Conservation (phyloP, 129 eudicot species). For the Silybum marianum region DNA sequence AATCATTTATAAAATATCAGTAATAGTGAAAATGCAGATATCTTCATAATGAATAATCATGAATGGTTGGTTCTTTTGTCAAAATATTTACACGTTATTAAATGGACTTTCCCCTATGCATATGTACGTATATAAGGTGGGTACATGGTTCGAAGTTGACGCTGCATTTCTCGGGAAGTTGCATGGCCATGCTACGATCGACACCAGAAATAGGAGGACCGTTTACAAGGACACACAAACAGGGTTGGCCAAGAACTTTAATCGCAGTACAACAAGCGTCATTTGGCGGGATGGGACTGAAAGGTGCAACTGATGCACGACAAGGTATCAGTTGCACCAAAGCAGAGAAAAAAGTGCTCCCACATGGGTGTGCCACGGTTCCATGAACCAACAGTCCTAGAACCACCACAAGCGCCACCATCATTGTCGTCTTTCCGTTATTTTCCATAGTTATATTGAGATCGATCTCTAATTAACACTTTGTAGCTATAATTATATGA, state of each 20-base stretch:
- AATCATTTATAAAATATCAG: not conserved
- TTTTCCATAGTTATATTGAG: conserved; percentile 36
- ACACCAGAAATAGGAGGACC: conserved; percentile 98
- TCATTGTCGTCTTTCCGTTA: conserved; percentile 16
- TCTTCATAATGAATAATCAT: not conserved
- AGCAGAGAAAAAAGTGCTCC: conserved; percentile 85
- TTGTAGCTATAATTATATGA: not conserved
- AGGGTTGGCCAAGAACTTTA: conserved; percentile 85
- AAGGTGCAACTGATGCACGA: conserved; percentile 79
- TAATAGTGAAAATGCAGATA: not conserved
- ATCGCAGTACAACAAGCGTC: conserved; percentile 80
- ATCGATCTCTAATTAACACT: not conserved
- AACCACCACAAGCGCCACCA: conserved; percentile 33
- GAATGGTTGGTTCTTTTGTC: not conserved
- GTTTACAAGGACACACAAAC: conserved; percentile 82
- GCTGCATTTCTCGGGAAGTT: conserved; percentile 88
- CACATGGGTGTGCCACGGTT: conserved; percentile 53
- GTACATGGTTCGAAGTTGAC: conserved; percentile 88
- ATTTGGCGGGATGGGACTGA: conserved; percentile 76
- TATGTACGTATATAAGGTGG: not conserved
- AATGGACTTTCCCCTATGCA: not conserved
- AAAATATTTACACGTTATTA: not conserved
- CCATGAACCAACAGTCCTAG: conserved; percentile 42
- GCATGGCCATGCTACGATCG: conserved; percentile 89
- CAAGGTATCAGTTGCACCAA: conserved; percentile 95